These are phyloP conservation scores for Phytopythium mirpurense DNA, from an alignment of 352 stramenopile species.

Conservation along the genomic window DNA sequence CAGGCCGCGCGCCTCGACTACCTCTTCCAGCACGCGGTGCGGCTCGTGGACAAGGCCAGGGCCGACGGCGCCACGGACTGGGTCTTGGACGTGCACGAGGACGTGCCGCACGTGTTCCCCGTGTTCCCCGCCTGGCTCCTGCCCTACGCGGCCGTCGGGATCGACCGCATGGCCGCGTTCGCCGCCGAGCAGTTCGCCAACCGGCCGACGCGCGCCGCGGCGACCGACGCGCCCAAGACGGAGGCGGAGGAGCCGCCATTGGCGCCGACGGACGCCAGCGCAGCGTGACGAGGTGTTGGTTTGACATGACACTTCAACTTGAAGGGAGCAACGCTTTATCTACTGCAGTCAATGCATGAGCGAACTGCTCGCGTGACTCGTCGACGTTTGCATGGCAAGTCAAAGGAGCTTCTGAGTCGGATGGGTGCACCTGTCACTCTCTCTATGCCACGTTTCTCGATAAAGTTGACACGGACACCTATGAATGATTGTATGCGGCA, in stretches of 20 bases:
- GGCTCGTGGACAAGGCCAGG: conserved; percentile 27
- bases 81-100: conserved; percentile 35
- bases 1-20: conserved; percentile 35
- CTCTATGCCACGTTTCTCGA: too few species aligned
- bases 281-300: too few species aligned
- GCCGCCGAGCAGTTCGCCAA: conserved; percentile 21
- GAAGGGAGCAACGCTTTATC: background rate
- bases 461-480: background rate
- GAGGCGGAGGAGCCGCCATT: background rate
- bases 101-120: conserved; percentile 35
- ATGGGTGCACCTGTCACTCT: background rate
- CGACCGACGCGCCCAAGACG: background rate
- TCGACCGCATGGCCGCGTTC: conserved; percentile 28
- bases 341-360: too few species aligned
- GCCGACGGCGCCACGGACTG: conserved; percentile 31
- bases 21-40: conserved; percentile 28
- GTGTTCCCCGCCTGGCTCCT: conserved; percentile 32
- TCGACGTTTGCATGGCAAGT: background rate
- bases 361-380: background rate
- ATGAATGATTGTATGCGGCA: too few species aligned
- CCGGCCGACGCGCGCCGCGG: background rate
- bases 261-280: too few species aligned
- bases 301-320: background rate
- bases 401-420: background rate
- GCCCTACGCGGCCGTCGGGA: conserved; percentile 25